Base-by-base conservation (phyloP, 1,139 yeast species). In the Candida gigantensis region DNA sequence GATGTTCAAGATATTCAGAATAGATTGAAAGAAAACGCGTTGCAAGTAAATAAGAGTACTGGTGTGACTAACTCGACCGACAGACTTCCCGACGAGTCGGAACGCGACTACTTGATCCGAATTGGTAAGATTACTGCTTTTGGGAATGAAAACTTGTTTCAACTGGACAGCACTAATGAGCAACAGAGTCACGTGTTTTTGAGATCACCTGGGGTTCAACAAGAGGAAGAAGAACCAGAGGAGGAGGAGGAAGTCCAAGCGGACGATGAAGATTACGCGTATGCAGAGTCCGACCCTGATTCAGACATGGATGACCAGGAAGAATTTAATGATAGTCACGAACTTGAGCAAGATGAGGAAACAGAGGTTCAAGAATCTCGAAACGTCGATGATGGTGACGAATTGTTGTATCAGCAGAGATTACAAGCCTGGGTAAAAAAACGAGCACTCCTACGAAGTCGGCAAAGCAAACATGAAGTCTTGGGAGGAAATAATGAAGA, bases 121-220 rank as follows among this genome's bases (percentile, higher is more conserved):
- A 90, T 90, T 0, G 99, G 99, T 28, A 83, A 88, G 55, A 80
- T 89, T 40, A 92, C 99, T 0, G 98, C 98, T 0, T 92, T 92
- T 66, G 95, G 97, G 8, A 79, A 79, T 28, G 68, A 79, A 13
- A 69, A 74, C 24, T 78, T 75, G 4, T 86, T 86, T 45, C 62
- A 55, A 28, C 60, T 55, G 32, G 56, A 45, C 7, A 51, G 50
- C n/a, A 45, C 35, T 2, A 26, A 23, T 3, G 40, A 34, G 3
- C 37, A 32, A 3, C 40, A 40, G 30, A 65, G 70, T 37, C 72
- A 65, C 47, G 60, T 57, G 29, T 47, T 52, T 38, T 52, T 70
- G 28, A 45, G 68, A 28, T 62, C 60, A 13, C 76, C 75, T 0
- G 76, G 76, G 4, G 62, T 69, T 41, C 56, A 41, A 10, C 40